phyloP scores from a whole-genome alignment of 2,329 filamentous ascomycete species.

The Verticillium tricorpus region DNA sequence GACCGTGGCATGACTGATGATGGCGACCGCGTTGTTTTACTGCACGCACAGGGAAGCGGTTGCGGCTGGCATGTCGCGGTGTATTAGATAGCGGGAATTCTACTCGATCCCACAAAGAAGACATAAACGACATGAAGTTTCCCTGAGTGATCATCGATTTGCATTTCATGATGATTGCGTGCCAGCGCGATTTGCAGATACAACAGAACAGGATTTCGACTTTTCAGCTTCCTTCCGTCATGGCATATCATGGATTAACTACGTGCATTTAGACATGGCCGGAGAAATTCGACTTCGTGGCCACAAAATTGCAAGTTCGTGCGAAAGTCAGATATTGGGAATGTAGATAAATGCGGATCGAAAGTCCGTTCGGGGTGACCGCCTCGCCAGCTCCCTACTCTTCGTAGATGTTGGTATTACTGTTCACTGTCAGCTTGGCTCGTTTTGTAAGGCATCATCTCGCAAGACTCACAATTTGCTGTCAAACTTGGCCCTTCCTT shows the following conservation, averaged over 20 bases:
- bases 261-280: too few species aligned
- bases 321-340: neutral
- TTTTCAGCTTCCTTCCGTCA: too few species aligned
- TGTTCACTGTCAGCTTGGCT: conserved; percentile 8
- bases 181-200: too few species aligned
- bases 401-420: conserved; percentile 22
- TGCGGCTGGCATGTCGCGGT: neutral
- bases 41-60: neutral
- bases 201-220: too few species aligned
- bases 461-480: conserved; percentile 31
- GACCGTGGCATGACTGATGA: neutral
- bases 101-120: neutral
- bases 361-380: neutral
- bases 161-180: too few species aligned
- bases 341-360: neutral
- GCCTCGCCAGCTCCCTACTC: conserved; percentile 8
- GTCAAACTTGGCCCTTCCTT: conserved; percentile 40
- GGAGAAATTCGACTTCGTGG: too few species aligned
- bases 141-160: too few species aligned
- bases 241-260: too few species aligned
- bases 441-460: neutral
- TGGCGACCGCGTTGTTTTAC: neutral
- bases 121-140: neutral
- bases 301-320: too few species aligned
- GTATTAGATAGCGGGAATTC: neutral